Evolutionary conservation across 2,329 filamentous ascomycete species (phyloP), one percentile per base, ranked within the genome.

Genomic region (Colletotrichum sp.): DNA sequence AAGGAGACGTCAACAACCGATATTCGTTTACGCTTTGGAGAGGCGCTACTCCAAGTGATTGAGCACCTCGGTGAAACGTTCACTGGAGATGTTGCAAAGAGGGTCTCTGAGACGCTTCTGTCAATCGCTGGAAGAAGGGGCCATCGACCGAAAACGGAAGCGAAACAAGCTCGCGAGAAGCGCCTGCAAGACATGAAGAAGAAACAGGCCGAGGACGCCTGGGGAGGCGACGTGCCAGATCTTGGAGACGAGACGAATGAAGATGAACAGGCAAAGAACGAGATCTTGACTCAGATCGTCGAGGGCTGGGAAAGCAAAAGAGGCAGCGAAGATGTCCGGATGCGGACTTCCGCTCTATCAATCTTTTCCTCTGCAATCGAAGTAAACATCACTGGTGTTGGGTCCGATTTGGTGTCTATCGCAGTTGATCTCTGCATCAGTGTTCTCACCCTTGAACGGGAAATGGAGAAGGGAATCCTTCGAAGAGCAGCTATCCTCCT

Each of bases 261-360:
- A 43, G 85, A 86, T 63, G 86, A 86, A 79, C 87, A 81, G 77
- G 83, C 79, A 59, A 87, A 84, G 75, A 88, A 88, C 71, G 91
- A 87, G 34, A 86, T 89, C 62, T 81, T 93, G 34, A 69, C 77
- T 6, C 76, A 78, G 34, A 77, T 78, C 21, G 76, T 78, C 16
- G 76, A 77, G 43, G 76, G 77, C 9, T 76, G 76, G 76, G 77
- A 77, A 32, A 77, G 76, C 65, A 77, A 72, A 43, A 64, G 77
- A 61, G 76, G 76, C 26, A 78, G 71, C 48, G 76, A 78, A 32
- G 77, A 78, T 79, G 86, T 95, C 14, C 89, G 94, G 5, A 89
- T 96, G 78, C 90, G 94, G 1, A 86, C 93, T 16, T 95, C 93
- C 26, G 92, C 93, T 5, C 82, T 96, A 8, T 93, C 92, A 6